Conservation (phyloP, 495 filamentous ascomycete species). For the Aspergillus sclerotiicarbonarius region DNA sequence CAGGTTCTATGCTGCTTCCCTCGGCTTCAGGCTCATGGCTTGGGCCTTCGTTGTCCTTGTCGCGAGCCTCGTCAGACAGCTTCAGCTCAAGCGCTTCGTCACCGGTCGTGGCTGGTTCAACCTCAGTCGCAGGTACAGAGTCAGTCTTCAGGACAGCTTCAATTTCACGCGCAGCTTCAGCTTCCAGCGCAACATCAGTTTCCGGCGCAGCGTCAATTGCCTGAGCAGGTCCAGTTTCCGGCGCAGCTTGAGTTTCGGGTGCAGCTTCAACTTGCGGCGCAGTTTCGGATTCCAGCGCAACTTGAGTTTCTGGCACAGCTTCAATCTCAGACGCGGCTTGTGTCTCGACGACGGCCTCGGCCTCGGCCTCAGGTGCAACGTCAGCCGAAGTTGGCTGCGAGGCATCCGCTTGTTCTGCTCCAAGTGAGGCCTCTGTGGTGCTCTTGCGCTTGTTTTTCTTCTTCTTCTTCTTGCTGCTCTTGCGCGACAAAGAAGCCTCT, state of each 20-base stretch:
- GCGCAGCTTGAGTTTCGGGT: conserved; percentile 2
- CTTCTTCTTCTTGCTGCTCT: conserved; percentile 26
- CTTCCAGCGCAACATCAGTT: conserved; percentile 59
- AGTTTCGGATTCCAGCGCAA: conserved; percentile 46
- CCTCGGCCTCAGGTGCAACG: conserved; percentile 13
- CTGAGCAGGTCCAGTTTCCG: conserved; percentile 33
- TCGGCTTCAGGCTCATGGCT: background rate
- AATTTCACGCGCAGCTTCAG: background rate
- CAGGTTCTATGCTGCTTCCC: background rate
- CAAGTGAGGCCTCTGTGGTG: conserved; percentile 5
- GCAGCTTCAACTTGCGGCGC: conserved; percentile 11
- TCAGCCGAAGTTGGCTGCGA: conserved; percentile 14
- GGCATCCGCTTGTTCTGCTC: background rate
- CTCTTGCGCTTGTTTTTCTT: conserved; percentile 36
- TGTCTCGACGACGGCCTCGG: conserved; percentile 1
- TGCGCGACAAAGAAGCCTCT: conserved; percentile 15
- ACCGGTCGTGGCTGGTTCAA: background rate
- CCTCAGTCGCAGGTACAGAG: conserved; percentile 24
- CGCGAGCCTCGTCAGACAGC: background rate
- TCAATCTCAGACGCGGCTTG: conserved; percentile 19
- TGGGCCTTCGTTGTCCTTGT: background rate
- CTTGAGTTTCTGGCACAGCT: conserved; percentile 43
- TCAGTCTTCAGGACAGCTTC: conserved; percentile 13
- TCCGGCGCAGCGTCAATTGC: background rate
- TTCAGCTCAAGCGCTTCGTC: background rate